Base-by-base conservation (phyloP, 352 stramenopile genomes). In the Chrysophaeum taylorii region DNA sequence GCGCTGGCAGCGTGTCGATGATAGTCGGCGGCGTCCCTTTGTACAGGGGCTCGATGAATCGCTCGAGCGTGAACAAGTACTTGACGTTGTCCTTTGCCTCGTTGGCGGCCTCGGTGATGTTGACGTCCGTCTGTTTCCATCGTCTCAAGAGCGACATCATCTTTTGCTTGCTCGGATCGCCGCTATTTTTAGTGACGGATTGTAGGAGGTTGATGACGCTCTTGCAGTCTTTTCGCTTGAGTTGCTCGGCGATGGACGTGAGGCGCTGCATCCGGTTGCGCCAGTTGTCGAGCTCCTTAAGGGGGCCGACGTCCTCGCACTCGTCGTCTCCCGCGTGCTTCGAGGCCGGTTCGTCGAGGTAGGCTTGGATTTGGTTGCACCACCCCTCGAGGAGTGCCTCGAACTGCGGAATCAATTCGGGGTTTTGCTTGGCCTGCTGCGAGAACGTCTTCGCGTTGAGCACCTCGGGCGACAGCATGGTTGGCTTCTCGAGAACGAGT, bases 71-170 rank as follows among this genome's bases (percentile, higher is more conserved):
- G 74, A 96, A 97, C 12, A 98, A 79, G 76, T 98, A 98, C 78
- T 98, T 98, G 48, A 97, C 89, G 78, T 98, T 98, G 79, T 98
- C 94, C 75, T 98, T 98, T 50, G 94, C 94, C 79, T 98, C 94
- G 71, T 98, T 98, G 2, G 92, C 92, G 0, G 93, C 89, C 79
- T 98, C 94, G 0, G 93, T 98, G 76, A 98, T 97, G 43, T 93
- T 91, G 71, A 98, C 95, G 72, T 98, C 94, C 62, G 98, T 97
- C 76, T 97, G 89, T 70, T 97, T 97, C 94, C 94, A 98, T n/a
- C 92, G 82, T 21, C 89, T 85, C 9, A 98, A 76, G 33, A 97
- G 79, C 21, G 84, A 90, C 70, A 96, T 89, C 41, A 96, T 92
- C 60, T 93, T 94, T 68, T 94, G 87, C 73, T 96, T 96, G 36